Evolutionary conservation across 768 basidiomycete genomes (phyloP), one percentile per base, ranked within the genome.

Genomic region (Cytidiella melzeri): DNA sequence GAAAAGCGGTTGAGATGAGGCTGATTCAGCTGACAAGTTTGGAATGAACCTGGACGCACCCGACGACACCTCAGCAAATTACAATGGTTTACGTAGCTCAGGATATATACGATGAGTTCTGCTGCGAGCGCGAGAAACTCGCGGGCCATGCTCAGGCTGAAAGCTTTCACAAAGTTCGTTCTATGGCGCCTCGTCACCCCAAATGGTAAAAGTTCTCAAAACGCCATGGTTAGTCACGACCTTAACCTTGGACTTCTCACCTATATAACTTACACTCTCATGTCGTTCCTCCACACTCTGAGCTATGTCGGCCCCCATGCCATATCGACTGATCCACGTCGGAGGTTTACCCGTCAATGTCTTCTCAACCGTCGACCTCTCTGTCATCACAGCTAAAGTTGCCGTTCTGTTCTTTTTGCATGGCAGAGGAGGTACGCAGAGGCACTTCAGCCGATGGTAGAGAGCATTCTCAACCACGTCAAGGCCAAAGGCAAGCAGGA

Each of bases 321-420:
- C n/a, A n/a, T n/a, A n/a, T n/a, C n/a, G n/a, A n/a, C n/a, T n/a
- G n/a, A n/a, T n/a, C n/a, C n/a, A n/a, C n/a, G 53, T 65, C 18
- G 64, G 53, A 7, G 67, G 67, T 3, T 43, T 68, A 4, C 44
- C 51, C 26, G 56, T 64, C 13, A 48, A 66, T 49, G 59, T 66
- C 25, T 65, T 55, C 51, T 39, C 58, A 9, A 48, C 53, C 25
- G 36, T 53, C n/a, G 48, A 45, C 24, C 52, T 48, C 5, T 53
- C 52, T 2, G 30, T n/a, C 24, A 25, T 50, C n/a, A 52, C 55
- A 6, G 47, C 39, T 3, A n/a, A 20, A 6, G 58, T 63, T 15
- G 59, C 64, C n/a, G 63, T 71, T 38, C 54, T 73, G 34, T 72
- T 80, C 59, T 64, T 76, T 23, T 64, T 76, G 4, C 78, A 79